phyloP scores from a whole-genome alignment of 2,329 filamentous ascomycete genomes.

The Tolypocladium endophyticum region DNA sequence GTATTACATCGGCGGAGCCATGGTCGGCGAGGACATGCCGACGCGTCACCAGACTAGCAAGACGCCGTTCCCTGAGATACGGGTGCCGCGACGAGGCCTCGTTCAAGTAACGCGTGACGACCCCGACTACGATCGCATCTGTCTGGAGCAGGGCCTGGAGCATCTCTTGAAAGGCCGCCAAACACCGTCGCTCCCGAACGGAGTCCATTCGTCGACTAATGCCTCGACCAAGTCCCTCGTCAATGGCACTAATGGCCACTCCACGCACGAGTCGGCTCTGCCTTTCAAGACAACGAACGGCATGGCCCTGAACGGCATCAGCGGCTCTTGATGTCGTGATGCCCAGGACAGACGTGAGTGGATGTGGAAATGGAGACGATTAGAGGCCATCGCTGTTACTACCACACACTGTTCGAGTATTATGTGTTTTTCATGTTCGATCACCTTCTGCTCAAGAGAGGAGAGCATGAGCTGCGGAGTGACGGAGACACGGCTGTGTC shows the following conservation, averaged over 20 bases:
- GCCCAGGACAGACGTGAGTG: not conserved
- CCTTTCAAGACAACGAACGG: conserved; percentile 10
- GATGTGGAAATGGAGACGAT: not conserved
- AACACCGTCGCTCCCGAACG: conserved; percentile 35
- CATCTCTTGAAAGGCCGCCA: conserved; percentile 39
- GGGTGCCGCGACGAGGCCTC: conserved; percentile 44
- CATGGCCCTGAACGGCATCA: conserved; percentile 17
- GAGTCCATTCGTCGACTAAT: conserved; percentile 30
- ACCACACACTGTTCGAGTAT: not conserved
- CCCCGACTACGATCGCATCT: conserved; percentile 44
- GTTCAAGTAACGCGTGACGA: conserved; percentile 43
- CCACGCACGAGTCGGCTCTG: conserved; percentile 9
- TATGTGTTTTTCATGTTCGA: not conserved
- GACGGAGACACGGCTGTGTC: not conserved
- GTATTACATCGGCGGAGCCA: conserved; percentile 45
- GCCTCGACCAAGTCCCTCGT: conserved; percentile 12
- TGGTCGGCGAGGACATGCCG: conserved; percentile 41
- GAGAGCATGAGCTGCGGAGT: not conserved
- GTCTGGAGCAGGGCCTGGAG: conserved; percentile 44
- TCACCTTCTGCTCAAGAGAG: not conserved
- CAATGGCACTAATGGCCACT: conserved; percentile 19
- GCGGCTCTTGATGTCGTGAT: conserved; percentile 9
- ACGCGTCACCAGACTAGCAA: conserved; percentile 36
- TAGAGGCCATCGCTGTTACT: not conserved
- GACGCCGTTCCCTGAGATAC: conserved; percentile 42